Evolutionary conservation across 306 rosid genomes (phyloP).

Genomic region (Acacia confusa): DNA sequence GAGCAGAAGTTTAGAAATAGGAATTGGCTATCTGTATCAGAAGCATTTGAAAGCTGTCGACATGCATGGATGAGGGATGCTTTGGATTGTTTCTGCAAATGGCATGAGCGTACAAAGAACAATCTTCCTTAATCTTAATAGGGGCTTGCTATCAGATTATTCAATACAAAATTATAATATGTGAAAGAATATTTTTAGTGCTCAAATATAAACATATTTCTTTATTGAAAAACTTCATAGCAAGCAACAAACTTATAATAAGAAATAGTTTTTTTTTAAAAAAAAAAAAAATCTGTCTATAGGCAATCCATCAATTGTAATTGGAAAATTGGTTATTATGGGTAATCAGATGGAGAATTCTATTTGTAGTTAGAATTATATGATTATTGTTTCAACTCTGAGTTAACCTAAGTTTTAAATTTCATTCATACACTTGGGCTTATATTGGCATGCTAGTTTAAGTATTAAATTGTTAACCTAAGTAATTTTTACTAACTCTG

Average conservation of each 20-base stretch:
- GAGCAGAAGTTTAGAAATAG: conserved; percentile 79
- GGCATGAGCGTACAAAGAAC: conserved; percentile 49
- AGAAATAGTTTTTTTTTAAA: not conserved
- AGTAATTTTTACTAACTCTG: no score
- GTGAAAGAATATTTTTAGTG: not conserved
- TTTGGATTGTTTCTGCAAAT: conserved; percentile 65
- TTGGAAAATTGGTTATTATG: not conserved
- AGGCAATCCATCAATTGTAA: not conserved
- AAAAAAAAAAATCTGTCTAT: no score
- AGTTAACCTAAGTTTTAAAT: not conserved
- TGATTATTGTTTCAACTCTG: not conserved
- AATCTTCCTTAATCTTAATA: not conserved
- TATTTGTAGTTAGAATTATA: not conserved
- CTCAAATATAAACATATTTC: not conserved
- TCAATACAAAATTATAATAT: not conserved
- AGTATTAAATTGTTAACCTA: no score
- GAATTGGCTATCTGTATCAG: conserved; percentile 67
- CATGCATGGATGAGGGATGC: conserved; percentile 93
- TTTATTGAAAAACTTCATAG: not conserved
- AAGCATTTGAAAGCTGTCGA: conserved; percentile 68
- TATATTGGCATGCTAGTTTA: not conserved
- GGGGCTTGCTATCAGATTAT: not conserved
- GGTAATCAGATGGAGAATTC: not conserved
- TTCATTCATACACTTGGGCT: not conserved
- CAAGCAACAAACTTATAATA: not conserved